These are phyloP conservation scores for Triticum timopheevii DNA, from an alignment of 176 grass and related monocot genomes.

Conservation along the genomic window DNA sequence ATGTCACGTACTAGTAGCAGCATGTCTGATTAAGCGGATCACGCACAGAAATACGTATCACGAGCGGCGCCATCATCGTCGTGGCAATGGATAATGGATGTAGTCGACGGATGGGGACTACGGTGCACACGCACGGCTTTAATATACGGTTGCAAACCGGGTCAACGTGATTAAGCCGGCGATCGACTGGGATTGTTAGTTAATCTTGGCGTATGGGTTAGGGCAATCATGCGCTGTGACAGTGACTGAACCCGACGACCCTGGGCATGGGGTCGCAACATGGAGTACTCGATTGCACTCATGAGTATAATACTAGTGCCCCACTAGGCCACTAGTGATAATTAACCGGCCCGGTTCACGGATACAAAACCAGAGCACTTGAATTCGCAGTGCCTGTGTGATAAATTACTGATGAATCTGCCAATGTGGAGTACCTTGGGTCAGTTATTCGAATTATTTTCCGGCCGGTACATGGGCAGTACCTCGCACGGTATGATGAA, in stretches of 20 bases:
- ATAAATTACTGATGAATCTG: too few relatives aligned
- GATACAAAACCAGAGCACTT: too few relatives aligned
- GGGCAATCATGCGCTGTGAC: neutral
- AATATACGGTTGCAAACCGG: neutral
- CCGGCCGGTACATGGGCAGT: neutral
- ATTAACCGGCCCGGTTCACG: too few relatives aligned
- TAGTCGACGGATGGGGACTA: neutral
- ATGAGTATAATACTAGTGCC: neutral
- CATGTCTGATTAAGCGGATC: neutral
- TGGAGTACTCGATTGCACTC: neutral
- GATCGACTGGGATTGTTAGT: neutral
- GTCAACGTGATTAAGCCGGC: neutral
- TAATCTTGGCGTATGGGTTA: neutral
- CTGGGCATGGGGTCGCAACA: neutral
- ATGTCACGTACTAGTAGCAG: neutral
- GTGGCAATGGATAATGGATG: neutral
- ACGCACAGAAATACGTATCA: neutral
- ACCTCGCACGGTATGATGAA: neutral
- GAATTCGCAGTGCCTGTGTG: too few relatives aligned
- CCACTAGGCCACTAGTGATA: neutral
- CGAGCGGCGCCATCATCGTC: neutral
- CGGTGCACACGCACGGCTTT: neutral
- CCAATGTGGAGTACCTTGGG: neutral
- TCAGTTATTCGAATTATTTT: neutral
- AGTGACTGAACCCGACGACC: constrained; percentile 1